Evolutionary conservation across 192 early-diverging fungal genomes (phyloP), one percentile per base, ranked within the genome.

Genomic region (Entophlyctis luteolus): DNA sequence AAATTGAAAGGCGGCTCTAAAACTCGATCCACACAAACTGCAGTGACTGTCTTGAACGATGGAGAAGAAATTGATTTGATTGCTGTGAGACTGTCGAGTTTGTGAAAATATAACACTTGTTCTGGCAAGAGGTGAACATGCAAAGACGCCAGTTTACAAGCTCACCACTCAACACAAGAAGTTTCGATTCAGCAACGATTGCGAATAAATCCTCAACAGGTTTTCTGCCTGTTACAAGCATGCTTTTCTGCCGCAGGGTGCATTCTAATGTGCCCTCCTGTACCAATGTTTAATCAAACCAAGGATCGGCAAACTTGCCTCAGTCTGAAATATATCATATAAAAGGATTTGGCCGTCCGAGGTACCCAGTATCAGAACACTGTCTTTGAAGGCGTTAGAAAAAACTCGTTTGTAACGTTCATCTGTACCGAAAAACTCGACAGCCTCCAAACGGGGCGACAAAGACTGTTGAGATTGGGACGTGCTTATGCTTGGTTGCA

Each of bases 341-440:
- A 89, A 89, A 10, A 88, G 65, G 45, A 93, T 37, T 33, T 81
- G 73, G 8, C 90, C 90, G 73, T 90, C 88, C 1, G 86, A 86
- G 29, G 89, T 89, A 1, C 91, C 91, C 31, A 91, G 65, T 46
- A 90, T 91, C 22, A 93, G 68, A 59, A 89, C 78, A 62, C 81
- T 84, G 38, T 87, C 91, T 91, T 50, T 46, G 31, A 60, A 39
- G 57, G 34, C 12, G 38, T 23, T 6, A 39, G n/a, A 22, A 59
- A 14, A 10, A 56, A 16, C 16, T 33, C 22, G 35, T 16, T 16
- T 23, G 0, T 42, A 12, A 42, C 39, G n/a, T 12, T 42, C 8
- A 42, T 4, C 57, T 22, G 37, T 59, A 59, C 57, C 57, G 35
- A 23, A 59, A 27, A 59, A 59, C 23, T 59, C 57, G 37, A 42